Evolutionary conservation across 106 monocot species (phyloP).

Genomic region (Dactylorhiza incarnata): DNA sequence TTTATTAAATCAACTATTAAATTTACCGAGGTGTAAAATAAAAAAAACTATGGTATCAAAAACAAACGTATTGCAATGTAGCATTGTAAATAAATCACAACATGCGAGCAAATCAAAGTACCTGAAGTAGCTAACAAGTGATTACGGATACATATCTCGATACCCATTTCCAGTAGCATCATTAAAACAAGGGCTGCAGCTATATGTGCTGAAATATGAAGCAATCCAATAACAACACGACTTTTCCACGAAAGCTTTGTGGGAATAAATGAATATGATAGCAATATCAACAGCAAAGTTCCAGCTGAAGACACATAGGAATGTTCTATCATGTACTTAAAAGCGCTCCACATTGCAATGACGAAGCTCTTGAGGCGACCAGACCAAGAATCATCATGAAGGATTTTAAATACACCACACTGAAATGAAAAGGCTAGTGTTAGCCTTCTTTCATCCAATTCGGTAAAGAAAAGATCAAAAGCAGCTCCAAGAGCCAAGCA

Average conservation of each 20-base stretch:
- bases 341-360: constrained; percentile 54
- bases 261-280: constrained; percentile 74
- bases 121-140: constrained; percentile 88
- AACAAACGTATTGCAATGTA: not conserved
- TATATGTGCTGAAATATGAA: constrained; percentile 88
- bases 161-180: constrained; percentile 82
- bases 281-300: constrained; percentile 38
- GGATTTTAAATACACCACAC: constrained; percentile 69
- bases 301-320: constrained; percentile 84
- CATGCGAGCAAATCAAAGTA: constrained; percentile 4
- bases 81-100: not conserved
- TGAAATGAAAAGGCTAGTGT: constrained; percentile 16
- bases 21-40: not conserved
- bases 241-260: constrained; percentile 72
- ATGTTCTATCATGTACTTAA: constrained; percentile 71
- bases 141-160: constrained; percentile 88
- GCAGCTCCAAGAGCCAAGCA: no score
- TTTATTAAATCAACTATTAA: not conserved
- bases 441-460: not conserved
- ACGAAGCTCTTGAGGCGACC: constrained; percentile 60
- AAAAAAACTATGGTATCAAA: not conserved
- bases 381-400: constrained; percentile 67
- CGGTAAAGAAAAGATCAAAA: no score
- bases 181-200: constrained; percentile 75
- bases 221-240: constrained; percentile 59